phyloP scores from a whole-genome alignment of 768 basidiomycete species.

The Cubamyces sp. region DNA sequence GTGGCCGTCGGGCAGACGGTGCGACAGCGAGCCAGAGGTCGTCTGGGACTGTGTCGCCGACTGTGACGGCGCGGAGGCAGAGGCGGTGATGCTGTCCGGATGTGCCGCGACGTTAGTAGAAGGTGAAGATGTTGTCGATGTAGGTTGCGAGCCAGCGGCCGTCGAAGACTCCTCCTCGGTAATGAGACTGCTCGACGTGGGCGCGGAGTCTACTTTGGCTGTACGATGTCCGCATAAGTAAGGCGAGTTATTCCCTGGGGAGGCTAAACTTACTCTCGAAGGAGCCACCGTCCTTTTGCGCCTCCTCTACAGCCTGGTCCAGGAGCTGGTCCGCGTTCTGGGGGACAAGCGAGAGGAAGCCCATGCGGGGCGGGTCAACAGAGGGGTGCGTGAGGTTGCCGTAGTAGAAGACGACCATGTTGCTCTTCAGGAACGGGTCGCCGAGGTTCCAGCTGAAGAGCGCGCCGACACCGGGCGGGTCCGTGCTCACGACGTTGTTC shows the following conservation, averaged over 20 bases:
- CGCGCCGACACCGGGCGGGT: conserved; percentile 60
- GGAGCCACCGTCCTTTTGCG: conserved; percentile 30
- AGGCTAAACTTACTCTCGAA: conserved; percentile 15
- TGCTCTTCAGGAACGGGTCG: conserved; percentile 77
- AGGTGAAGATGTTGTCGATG: background rate
- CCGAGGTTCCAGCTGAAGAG: conserved; percentile 81
- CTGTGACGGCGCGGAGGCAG: background rate
- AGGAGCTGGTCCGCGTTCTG: conserved; percentile 50
- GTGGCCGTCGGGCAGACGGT: conserved; percentile 3
- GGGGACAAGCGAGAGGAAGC: conserved; percentile 73
- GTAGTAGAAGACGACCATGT: conserved; percentile 73
- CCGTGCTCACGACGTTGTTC: conserved; percentile 61
- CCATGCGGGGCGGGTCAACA: conserved; percentile 68
- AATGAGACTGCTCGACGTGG: conserved; percentile 18
- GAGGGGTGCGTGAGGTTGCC: conserved; percentile 75
- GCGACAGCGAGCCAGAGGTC: conserved; percentile 4
- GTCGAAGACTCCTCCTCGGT: background rate
- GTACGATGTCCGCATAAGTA: background rate
- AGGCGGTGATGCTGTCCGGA: background rate
- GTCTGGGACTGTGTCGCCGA: conserved; percentile 1
- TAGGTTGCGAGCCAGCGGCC: background rate
- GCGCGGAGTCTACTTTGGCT: conserved; percentile 19
- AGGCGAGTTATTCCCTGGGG: no score
- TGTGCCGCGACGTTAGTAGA: background rate
- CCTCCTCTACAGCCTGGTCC: conserved; percentile 41